phyloP scores from a whole-genome alignment of 2,329 filamentous ascomycete genomes.

The Ascochyta pisi region DNA sequence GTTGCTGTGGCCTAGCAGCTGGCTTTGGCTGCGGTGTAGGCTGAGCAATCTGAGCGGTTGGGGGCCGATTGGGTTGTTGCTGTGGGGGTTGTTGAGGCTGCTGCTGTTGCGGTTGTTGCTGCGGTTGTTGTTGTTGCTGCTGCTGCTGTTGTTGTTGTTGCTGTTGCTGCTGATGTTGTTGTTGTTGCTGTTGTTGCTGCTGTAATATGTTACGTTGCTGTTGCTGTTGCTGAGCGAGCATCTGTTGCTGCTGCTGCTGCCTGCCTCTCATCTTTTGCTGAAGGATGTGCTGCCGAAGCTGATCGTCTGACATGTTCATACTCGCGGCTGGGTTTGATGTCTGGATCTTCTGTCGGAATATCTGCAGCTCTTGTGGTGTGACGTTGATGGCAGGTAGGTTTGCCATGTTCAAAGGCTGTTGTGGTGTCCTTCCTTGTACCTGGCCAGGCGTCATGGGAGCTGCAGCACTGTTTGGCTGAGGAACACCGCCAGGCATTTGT shows the following conservation, averaged over 20 bases:
- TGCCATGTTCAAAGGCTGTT: constrained; percentile 38
- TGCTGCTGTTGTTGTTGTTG: constrained; percentile 12
- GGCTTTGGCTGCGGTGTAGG: constrained; percentile 22
- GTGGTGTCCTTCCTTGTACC: constrained; percentile 34
- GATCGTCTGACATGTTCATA: constrained; percentile 39
- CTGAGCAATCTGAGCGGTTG: constrained; percentile 6
- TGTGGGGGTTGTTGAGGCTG: constrained; percentile 12
- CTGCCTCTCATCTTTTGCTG: constrained; percentile 31
- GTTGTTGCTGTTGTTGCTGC: constrained; percentile 41
- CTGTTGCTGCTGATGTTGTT: constrained; percentile 11
- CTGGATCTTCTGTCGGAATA: constrained; percentile 45
- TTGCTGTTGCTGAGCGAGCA: constrained; percentile 36
- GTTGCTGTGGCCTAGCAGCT: constrained; percentile 27
- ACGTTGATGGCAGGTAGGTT: constrained; percentile 37
- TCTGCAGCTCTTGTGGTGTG: constrained; percentile 51
- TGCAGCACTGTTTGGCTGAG: constrained; percentile 26
- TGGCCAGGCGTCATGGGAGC: constrained; percentile 50
- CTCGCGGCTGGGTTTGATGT: constrained; percentile 28
- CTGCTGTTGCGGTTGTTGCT: constrained; percentile 6
- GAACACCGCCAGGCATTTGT: constrained; percentile 28
- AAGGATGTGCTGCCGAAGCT: constrained; percentile 36
- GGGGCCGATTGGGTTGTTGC: constrained; percentile 11
- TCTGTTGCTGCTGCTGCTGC: constrained; percentile 26
- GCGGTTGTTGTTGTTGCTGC: constrained; percentile 17
- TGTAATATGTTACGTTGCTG: constrained; percentile 28